Evolutionary conservation across 306 rosid species (phyloP).

Genomic region (Canavalia gladiata): DNA sequence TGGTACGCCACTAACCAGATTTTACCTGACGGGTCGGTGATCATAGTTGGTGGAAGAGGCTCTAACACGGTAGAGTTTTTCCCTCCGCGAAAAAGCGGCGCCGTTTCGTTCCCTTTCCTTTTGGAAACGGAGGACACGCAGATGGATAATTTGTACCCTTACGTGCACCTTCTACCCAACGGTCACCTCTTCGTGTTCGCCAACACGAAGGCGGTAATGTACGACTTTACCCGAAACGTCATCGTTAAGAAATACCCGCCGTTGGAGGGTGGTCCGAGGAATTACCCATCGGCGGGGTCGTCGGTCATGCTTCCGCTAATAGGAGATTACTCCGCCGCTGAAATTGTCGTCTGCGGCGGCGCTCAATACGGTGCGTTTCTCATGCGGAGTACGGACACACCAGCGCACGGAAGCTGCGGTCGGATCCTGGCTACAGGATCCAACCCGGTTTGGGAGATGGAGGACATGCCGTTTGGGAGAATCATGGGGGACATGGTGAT

Average conservation of each 20-base stretch:
- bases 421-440: slow-evolving; percentile 62
- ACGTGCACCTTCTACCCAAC: slow-evolving; percentile 84
- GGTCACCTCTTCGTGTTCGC: slow-evolving; percentile 87
- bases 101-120: slow-evolving; percentile 71
- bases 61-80: slow-evolving; percentile 74
- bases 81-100: slow-evolving; percentile 65
- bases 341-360: slow-evolving; percentile 81
- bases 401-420: slow-evolving; percentile 86
- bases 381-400: slow-evolving; percentile 57
- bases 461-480: slow-evolving; percentile 85
- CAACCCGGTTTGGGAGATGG: slow-evolving; percentile 78
- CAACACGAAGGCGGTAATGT: slow-evolving; percentile 72
- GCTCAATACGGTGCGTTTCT: slow-evolving; percentile 84
- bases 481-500: slow-evolving; percentile 95
- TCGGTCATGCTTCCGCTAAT: slow-evolving; percentile 74
- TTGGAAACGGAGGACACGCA: slow-evolving; percentile 72
- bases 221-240: slow-evolving; percentile 48
- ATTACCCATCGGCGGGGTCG: slow-evolving; percentile 92
- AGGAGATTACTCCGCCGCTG: slow-evolving; percentile 66
- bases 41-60: slow-evolving; percentile 79
- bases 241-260: slow-evolving; percentile 61
- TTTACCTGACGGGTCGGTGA: slow-evolving; percentile 76
- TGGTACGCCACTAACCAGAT: slow-evolving; percentile 91
- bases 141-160: slow-evolving; percentile 89
- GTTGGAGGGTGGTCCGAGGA: slow-evolving; percentile 86